phyloP scores from a whole-genome alignment of 371 early-diverging fungal species.

The Lichtheimia ramosa region DNA sequence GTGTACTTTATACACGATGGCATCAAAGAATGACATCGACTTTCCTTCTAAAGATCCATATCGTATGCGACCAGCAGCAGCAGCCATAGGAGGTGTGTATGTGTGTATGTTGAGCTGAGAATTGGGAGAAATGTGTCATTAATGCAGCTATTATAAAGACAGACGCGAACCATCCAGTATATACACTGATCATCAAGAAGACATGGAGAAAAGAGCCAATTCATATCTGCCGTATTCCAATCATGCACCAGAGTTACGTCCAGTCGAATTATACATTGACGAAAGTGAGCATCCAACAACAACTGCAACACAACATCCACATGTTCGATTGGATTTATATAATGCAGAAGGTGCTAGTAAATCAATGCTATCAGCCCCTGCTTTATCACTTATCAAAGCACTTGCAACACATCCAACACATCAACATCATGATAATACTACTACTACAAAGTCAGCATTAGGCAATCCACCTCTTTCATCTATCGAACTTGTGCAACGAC shows the following conservation, averaged over 20 bases:
- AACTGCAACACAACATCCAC: neutral
- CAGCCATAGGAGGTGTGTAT: no score
- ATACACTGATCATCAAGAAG: neutral
- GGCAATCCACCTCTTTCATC: neutral
- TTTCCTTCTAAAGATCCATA: neutral
- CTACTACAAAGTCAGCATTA: no score
- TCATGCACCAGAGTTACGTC: conserved; percentile 19
- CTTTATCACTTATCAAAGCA: neutral
- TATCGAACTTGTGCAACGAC: neutral
- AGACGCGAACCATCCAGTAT: neutral
- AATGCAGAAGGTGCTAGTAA: conserved; percentile 3
- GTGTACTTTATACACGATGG: no score
- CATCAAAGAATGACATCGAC: neutral
- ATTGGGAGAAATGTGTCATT: no score
- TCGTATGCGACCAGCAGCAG: neutral
- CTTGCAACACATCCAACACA: neutral
- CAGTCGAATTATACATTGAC: neutral
- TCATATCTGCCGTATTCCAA: conserved; percentile 38
- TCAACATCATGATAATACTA: no score
- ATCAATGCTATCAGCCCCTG: conserved; percentile 6
- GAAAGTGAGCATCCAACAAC: neutral
- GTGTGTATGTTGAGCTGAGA: no score
- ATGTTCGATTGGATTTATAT: conserved; percentile 1
- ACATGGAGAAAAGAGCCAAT: conserved; percentile 1
- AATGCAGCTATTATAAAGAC: no score